Conservation (phyloP, 2,329 filamentous ascomycete genomes). For the Fusarium sp. region DNA sequence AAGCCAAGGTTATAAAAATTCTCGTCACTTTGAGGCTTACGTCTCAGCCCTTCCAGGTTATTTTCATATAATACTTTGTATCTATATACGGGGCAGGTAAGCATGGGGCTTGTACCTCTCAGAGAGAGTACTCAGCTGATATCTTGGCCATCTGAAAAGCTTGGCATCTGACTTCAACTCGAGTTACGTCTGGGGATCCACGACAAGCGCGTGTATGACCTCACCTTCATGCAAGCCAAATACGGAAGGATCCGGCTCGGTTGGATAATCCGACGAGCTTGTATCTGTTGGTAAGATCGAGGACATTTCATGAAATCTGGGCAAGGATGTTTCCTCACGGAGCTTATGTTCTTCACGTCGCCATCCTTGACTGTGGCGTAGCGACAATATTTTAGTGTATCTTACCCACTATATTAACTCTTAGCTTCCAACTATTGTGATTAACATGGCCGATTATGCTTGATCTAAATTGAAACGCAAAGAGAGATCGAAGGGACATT, state of each 20-base stretch:
- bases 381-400: background rate
- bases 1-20: rapidly evolving
- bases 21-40: background rate
- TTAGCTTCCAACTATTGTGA: background rate
- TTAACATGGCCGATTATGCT: background rate
- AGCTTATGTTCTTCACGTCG: background rate
- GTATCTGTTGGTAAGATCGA: background rate
- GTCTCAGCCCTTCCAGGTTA: background rate
- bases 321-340: background rate
- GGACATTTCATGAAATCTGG: background rate
- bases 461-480: background rate
- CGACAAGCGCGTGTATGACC: background rate
- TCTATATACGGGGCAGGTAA: background rate
- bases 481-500: background rate
- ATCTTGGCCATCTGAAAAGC: background rate
- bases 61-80: background rate
- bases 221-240: background rate
- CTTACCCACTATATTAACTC: background rate
- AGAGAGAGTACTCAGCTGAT: background rate
- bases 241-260: background rate
- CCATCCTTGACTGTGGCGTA: background rate
- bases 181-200: background rate
- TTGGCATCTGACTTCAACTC: background rate
- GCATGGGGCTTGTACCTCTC: background rate
- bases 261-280: background rate